Evolutionary conservation across 164 flowering plant species (phyloP).

Genomic region (Echeveria elegans): DNA sequence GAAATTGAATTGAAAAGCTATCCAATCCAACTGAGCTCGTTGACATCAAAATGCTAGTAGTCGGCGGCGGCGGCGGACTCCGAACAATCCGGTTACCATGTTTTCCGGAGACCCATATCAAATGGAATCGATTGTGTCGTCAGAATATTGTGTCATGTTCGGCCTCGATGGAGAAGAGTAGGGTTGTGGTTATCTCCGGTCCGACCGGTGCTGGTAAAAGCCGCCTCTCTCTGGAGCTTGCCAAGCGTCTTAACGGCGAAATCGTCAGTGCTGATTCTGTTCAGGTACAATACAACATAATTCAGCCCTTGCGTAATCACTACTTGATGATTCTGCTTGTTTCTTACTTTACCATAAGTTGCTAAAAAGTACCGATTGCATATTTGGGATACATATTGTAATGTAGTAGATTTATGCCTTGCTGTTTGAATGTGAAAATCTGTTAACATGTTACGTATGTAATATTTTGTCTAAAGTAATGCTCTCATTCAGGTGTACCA

Average conservation of each 20-base stretch:
- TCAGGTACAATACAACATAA: slow-evolving; percentile 39
- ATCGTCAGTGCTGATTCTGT: slow-evolving; percentile 96
- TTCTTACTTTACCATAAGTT: no score
- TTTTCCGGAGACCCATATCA: slow-evolving; percentile 2
- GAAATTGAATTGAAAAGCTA: no score
- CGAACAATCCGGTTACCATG: slow-evolving; percentile 1
- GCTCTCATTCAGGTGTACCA: slow-evolving; percentile 55
- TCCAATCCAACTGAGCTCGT: no score
- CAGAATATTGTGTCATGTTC: slow-evolving; percentile 14
- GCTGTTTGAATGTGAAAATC: no score
- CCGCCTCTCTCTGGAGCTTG: slow-evolving; percentile 75
- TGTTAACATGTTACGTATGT: no score
- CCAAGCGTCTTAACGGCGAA: slow-evolving; percentile 86
- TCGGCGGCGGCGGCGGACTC: not conserved
- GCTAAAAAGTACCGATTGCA: no score
- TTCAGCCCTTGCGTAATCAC: no score
- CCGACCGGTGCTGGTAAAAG: slow-evolving; percentile 93
- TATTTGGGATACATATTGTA: no score
- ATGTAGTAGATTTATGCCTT: no score
- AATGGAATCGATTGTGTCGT: not conserved
- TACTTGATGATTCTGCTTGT: no score
- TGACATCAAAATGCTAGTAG: no score
- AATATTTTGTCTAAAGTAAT: not conserved
- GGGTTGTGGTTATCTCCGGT: slow-evolving; percentile 84
- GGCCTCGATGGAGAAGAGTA: slow-evolving; percentile 21